Evolutionary conservation across 768 basidiomycete genomes (phyloP).

Genomic region (Lactarius psammicola): DNA sequence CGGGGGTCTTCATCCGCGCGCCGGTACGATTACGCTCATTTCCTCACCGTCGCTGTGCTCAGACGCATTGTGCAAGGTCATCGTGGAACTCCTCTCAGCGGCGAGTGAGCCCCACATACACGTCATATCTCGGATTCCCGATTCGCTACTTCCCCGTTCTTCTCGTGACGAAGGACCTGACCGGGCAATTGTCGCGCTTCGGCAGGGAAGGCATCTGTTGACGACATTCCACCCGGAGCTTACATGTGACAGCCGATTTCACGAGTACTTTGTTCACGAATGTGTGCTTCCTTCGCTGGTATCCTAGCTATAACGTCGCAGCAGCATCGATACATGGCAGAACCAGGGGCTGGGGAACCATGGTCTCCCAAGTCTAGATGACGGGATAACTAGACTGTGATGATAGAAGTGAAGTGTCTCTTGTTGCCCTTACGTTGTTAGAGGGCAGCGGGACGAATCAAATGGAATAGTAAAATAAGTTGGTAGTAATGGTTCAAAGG

Average conservation of each 20-base stretch:
- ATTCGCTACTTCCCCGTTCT: slow-evolving; percentile 46
- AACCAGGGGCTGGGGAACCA: background rate
- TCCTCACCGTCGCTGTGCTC: background rate
- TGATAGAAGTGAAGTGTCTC: background rate
- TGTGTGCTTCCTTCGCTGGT: slow-evolving; percentile 52
- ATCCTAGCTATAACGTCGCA: background rate
- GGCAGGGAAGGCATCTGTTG: slow-evolving; percentile 79
- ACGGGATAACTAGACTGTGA: background rate
- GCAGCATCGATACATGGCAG: background rate
- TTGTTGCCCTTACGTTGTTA: background rate
- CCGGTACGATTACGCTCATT: slow-evolving; percentile 52
- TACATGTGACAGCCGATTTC: slow-evolving; percentile 82
- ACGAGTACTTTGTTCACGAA: slow-evolving; percentile 83
- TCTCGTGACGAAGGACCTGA: slow-evolving; percentile 46
- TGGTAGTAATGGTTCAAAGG: background rate
- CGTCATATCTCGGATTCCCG: slow-evolving; percentile 68
- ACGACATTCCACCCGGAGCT: slow-evolving; percentile 96
- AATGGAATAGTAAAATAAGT: too few species aligned
- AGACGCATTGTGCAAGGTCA: slow-evolving; percentile 48
- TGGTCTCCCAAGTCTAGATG: background rate
- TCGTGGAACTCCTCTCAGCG: slow-evolving; percentile 50
- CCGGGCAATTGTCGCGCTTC: slow-evolving; percentile 75
- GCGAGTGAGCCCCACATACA: slow-evolving; percentile 57
- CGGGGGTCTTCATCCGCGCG: slow-evolving; percentile 91
- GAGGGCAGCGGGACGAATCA: background rate